phyloP scores from a whole-genome alignment of 176 grass and related monocot genomes.

The Carex scoparia region DNA sequence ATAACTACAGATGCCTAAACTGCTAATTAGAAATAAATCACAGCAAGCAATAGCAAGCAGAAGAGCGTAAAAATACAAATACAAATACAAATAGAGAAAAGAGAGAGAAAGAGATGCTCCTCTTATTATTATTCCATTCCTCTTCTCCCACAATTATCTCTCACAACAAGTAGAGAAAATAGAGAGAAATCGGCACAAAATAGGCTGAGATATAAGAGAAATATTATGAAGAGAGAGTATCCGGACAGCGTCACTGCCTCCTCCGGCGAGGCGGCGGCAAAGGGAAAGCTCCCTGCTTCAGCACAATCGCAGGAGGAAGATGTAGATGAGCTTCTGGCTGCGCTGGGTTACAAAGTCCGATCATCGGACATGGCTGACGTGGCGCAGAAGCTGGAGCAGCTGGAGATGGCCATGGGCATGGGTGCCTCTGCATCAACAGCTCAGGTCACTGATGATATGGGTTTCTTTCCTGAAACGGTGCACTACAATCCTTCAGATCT shows the following conservation, averaged over 20 bases:
- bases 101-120: conserved; percentile 31
- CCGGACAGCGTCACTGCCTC: conserved; percentile 43
- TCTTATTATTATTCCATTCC: conserved; percentile 24
- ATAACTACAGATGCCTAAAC: background rate
- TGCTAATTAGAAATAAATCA: background rate
- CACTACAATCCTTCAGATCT: conserved; percentile 91
- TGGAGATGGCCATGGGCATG: conserved; percentile 95
- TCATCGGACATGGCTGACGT: conserved; percentile 96
- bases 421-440: conserved; percentile 17
- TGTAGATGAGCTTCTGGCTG: conserved; percentile 78
- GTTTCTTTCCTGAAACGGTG: conserved; percentile 69
- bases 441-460: conserved; percentile 39
- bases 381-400: conserved; percentile 96
- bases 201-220: conserved; percentile 1
- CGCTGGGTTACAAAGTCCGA: conserved; percentile 91
- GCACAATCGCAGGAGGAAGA: conserved; percentile 48
- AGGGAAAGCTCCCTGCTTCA: conserved; percentile 35
- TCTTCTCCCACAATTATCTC: conserved; percentile 3
- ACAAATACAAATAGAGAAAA: conserved; percentile 3
- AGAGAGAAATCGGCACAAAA: conserved; percentile 23
- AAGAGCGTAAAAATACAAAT: background rate
- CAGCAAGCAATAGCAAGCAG: background rate
- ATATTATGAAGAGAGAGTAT: conserved; percentile 75
- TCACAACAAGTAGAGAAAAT: conserved; percentile 22
- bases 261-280: conserved; percentile 17